phyloP scores from a whole-genome alignment of 441 rosid species.

The Rhodomyrtus psidioides region DNA sequence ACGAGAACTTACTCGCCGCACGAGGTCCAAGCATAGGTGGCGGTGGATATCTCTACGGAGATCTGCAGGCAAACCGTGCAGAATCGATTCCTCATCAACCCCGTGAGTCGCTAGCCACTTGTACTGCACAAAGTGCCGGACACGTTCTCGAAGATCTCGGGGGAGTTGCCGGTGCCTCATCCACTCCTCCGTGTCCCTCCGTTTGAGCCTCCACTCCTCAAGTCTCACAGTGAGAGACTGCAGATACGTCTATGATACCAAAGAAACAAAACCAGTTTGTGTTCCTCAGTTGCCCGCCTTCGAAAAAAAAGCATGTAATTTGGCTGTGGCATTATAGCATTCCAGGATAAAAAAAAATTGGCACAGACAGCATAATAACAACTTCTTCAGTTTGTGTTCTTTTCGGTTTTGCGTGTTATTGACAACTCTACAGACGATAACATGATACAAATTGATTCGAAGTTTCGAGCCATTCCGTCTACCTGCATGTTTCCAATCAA shows the following conservation, averaged over 20 bases:
- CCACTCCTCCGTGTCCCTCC: constrained; percentile 96
- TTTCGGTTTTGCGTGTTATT: background rate
- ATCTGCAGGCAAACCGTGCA: constrained; percentile 60
- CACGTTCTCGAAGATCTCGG: constrained; percentile 48
- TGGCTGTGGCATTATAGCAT: no score
- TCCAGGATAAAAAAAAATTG: background rate
- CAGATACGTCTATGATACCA: constrained; percentile 53
- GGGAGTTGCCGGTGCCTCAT: constrained; percentile 90
- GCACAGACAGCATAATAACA: background rate
- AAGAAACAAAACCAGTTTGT: no score
- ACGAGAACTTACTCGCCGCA: constrained; percentile 57
- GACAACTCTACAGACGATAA: background rate
- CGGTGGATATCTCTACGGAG: constrained; percentile 82
- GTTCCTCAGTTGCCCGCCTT: background rate
- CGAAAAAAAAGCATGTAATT: background rate
- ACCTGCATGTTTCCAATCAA: constrained; percentile 98
- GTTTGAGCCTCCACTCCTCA: constrained; percentile 91
- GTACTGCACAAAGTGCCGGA: constrained; percentile 66
- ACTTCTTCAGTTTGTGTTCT: background rate
- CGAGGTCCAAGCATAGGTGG: constrained; percentile 89
- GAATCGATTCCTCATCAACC: constrained; percentile 77
- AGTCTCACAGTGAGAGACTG: constrained; percentile 94
- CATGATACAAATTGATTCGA: background rate
- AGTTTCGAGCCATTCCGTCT: background rate
- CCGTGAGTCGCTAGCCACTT: constrained; percentile 93